Percentiles rank a stretch among this genome's conserved stretches.
phyloP scores from a whole-genome alignment of 1,139 yeast genomes.

The Kodamaea fungicola region DNA sequence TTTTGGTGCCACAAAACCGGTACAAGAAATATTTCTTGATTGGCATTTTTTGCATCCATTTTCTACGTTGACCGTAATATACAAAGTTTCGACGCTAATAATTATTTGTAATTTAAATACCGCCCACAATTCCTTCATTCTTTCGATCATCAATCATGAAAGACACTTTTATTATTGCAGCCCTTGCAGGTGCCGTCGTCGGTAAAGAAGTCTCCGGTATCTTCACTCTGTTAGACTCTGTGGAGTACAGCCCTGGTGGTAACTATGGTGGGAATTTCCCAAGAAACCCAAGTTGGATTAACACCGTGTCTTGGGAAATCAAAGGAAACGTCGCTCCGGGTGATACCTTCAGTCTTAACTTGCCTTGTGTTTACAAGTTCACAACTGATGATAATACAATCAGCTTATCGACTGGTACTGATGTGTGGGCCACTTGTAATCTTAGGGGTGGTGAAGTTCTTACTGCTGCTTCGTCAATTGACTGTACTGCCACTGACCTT shows the following conservation, averaged over 20 bases:
- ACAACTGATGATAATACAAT: constrained; percentile 10
- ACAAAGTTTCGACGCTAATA: too few species aligned
- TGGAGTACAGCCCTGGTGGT: constrained; percentile 8
- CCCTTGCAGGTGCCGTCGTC: not conserved
- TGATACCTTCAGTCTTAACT: constrained; percentile 25
- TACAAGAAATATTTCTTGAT: too few species aligned
- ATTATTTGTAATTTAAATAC: too few species aligned
- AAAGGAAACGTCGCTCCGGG: constrained; percentile 17
- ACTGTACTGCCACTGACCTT: constrained; percentile 6
- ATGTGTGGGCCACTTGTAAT: constrained; percentile 9
- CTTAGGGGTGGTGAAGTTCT: constrained; percentile 7
- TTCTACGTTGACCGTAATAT: too few species aligned
- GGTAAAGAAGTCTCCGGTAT: constrained; percentile 15
- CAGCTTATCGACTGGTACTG: constrained; percentile 3
- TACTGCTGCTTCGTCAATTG: constrained; percentile 5
- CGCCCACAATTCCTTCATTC: too few species aligned
- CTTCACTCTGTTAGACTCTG: constrained; percentile 15
- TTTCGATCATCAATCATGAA: not conserved
- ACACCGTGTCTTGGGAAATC: constrained; percentile 20
- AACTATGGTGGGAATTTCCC: constrained; percentile 5
- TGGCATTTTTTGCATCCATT: not conserved
- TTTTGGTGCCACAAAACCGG: too few species aligned
- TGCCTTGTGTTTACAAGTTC: constrained; percentile 30
- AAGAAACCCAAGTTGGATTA: constrained; percentile 22
- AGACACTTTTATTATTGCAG: not conserved